Evolutionary conservation across 345 rosid genomes (phyloP), one percentile per base, ranked within the genome.

Genomic region (Rhizophora apiculata): DNA sequence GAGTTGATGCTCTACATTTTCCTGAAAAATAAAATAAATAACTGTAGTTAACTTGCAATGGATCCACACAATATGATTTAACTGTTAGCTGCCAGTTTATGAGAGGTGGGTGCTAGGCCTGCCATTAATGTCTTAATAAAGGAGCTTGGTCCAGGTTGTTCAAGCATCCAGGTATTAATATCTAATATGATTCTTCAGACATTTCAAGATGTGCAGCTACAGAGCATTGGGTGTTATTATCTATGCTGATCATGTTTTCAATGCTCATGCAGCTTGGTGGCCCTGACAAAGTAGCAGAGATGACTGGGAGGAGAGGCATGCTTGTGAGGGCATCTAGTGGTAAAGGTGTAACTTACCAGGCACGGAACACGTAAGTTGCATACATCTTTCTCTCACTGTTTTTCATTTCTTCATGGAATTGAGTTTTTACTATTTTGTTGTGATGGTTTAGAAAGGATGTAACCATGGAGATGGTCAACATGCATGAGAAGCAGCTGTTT

Each of bases 251-350:
- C 19, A 43, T 68, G 59, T 52, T 56, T 69, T 11, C 37, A 43
- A 52, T 66, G 64, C 56, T 70, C 62, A 30, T 79, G 83, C 87
- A 92, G 99, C 99, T 95, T 79, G 99, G 99, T 72, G 99, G 97
- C 75, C 99, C 97, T 74, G 96, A 89, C 62, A 92, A 84, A 74
- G 96, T 95, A 70, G 96, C 99, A 72, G 99, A 95, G 82, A 87
- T 95, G 83, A 95, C 97, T 57, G 99, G 99, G 73, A 87, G 99
- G 79, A 90, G 96, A 71, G 97, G 99, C 76, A 95, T 95, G 99
- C 96, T 91, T 86, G 99, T 95, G 48, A 89, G 99, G 79, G 93
- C 96, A 22, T 82, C 96, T 37, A 83, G 72, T 58, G 99, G 99
- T 75, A 95, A 89, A 85, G 99, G 99, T 76, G 97, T 95, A 73